Base-by-base conservation (phyloP, 805 yeast species). In the Saccharomycopsis synnaedendra region DNA sequence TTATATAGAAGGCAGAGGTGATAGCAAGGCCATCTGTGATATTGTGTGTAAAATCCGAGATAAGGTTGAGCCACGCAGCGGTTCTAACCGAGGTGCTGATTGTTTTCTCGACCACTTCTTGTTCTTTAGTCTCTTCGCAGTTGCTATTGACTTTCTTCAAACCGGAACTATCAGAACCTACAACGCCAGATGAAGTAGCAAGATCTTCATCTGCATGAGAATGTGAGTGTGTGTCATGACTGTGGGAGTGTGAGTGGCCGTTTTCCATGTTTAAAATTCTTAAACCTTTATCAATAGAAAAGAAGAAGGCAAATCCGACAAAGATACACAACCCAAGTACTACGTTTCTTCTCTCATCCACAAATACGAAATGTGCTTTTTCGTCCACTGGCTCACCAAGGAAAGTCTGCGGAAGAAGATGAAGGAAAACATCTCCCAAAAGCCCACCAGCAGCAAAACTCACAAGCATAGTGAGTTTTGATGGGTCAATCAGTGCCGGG, bases 381-480 rank as follows among this genome's bases (percentile, higher is more conserved):
- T 58, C 59, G 46, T 67, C 67, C 43, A 66, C 74, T 1, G 67
- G 63, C 49, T 76, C 78, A 8, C 81, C 79, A 5, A 73, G 64
- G 54, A 78, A 80, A 1, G 80, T 74, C 56, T 80, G 84, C 3
- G 93, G 93, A 42, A 84, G 62, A 50, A 84, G 58, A 60, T 84
- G 93, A 41, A 83, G 60, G 53, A 84, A 80, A 1, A 82, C 78
- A 58, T 83, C 90, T 41, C 90, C 90, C 35, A 84, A 63, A 37
- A 84, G 64, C 1, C 89, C 85, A 41, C 93, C 93, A 43, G 79
- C 72, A 9, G 90, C 89, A 64, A 84, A 82, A 41, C 85, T 69
- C 1, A 82, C 85, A 47, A 83, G 61, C 30, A 74, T 58, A 6
- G 77, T 67, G 36, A 81, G 63, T 33, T 69, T 64, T 2, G 73